These are phyloP conservation scores for Boletus subcaerulescens DNA, from an alignment of 768 basidiomycete genomes.

Conservation along the genomic window DNA sequence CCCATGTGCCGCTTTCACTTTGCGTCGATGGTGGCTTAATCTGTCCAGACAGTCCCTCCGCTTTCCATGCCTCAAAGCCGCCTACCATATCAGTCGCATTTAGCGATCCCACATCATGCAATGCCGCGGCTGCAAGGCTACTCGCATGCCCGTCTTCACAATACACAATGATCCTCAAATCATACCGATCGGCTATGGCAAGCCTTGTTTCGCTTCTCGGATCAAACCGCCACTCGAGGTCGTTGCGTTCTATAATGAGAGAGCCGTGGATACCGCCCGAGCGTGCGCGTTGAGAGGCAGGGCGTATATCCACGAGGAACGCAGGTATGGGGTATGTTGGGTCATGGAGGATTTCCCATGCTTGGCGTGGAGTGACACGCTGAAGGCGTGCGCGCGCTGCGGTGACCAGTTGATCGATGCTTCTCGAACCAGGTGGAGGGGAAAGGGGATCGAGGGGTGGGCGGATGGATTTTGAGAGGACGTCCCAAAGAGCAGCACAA, in stretches of 20 bases:
- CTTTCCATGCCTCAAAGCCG: slow-evolving; percentile 70
- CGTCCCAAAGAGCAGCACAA: slow-evolving; percentile 65
- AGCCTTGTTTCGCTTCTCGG: slow-evolving; percentile 59
- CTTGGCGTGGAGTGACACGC: slow-evolving; percentile 57
- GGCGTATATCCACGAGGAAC: slow-evolving; percentile 76
- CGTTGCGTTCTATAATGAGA: slow-evolving; percentile 72
- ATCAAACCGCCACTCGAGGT: slow-evolving; percentile 80
- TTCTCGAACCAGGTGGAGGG: slow-evolving; percentile 63
- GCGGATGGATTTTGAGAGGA: slow-evolving; percentile 59
- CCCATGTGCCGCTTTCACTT: slow-evolving; percentile 31
- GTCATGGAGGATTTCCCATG: slow-evolving; percentile 57
- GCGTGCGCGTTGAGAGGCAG: slow-evolving; percentile 53
- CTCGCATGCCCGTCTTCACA: slow-evolving; percentile 73
- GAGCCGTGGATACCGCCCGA: slow-evolving; percentile 64
- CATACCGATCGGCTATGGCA: slow-evolving; percentile 70
- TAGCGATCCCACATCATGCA: slow-evolving; percentile 67
- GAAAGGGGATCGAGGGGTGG: slow-evolving; percentile 56
- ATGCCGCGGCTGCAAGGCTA: slow-evolving; percentile 65
- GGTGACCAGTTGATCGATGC: slow-evolving; percentile 55
- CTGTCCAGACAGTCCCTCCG: slow-evolving; percentile 60
- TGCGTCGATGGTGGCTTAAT: slow-evolving; percentile 31
- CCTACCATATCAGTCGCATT: slow-evolving; percentile 79
- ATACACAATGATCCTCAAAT: slow-evolving; percentile 69
- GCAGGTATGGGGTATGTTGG: slow-evolving; percentile 55
- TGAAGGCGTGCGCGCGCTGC: slow-evolving; percentile 62